Base-by-base conservation (phyloP, 2,329 filamentous ascomycete genomes). In the Lachnellula occidentalis region DNA sequence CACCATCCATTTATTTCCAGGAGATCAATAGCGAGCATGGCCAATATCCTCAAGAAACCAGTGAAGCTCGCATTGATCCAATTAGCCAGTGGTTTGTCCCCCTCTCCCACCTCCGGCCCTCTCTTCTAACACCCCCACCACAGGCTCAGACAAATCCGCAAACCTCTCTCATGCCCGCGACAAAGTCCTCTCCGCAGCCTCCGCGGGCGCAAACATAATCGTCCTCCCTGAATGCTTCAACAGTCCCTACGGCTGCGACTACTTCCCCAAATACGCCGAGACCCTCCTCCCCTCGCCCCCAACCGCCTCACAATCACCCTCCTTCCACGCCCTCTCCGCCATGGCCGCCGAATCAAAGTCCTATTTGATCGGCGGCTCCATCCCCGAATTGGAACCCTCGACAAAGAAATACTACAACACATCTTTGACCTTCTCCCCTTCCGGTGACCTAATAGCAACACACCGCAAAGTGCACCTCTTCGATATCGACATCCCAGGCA, bases 211-310 rank as follows among this genome's bases (percentile, higher is more conserved):
- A 57, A 84, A 88, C 54, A 84, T 99, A 56, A 86, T 97, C 61
- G 90, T 97, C 34, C 82, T 99, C 17, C 94, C 94, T 36, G 94
- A 99, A 76, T 99, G 94, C 79, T 99, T 99, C 83, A 99, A 99
- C 77, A 95, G 89, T 42, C 94, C 94, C 8, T 99, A 99, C 73
- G 94, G 94, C 62, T 91, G 85, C 62, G 80, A 90, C 67, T 92
- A 86, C 78, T 99, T 99, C 74, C 87, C 92, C 51, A 82, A 85
- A 58, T 97, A 97, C 72, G 92, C 94, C 62, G 94, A 99, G 73
- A 86, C 83, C 1, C 84, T 97, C n/a, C 77, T 82, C 1, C 90
- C 90, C 1, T 86, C 84, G 3, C 89, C 90, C 27, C 90, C 91
- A 0, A 76, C 84, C 3, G 70, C 76, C 57, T 79, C 82, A 45